Percentiles rank a stretch among this genome's conserved stretches.
phyloP scores from a whole-genome alignment of 1,139 yeast species.

The Yamadazyma blattariae region DNA sequence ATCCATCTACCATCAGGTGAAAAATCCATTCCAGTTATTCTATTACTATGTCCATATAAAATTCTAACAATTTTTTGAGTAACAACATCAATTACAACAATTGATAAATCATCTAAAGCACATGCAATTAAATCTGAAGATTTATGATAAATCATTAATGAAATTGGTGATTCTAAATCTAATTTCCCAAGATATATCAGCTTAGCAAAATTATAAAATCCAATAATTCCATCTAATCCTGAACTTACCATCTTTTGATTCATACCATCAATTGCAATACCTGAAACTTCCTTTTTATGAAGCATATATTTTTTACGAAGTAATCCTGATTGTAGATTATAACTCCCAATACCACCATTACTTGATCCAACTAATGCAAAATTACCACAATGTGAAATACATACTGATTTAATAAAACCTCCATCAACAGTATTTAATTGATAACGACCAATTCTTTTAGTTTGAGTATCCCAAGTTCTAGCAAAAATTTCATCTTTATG shows the following conservation, averaged over 20 bases:
- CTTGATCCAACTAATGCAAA: slow-evolving; percentile 93
- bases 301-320: slow-evolving; percentile 63
- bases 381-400: slow-evolving; percentile 91
- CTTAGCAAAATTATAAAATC: slow-evolving; percentile 80
- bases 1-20: slow-evolving; percentile 97
- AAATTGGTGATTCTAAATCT: slow-evolving; percentile 72
- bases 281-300: slow-evolving; percentile 83
- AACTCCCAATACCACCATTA: slow-evolving; percentile 82
- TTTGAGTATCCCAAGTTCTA: slow-evolving; percentile 87
- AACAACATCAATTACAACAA: slow-evolving; percentile 77
- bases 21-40: slow-evolving; percentile 86
- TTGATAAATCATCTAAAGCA: slow-evolving; percentile 81
- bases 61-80: slow-evolving; percentile 85
- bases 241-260: slow-evolving; percentile 82
- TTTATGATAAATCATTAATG: slow-evolving; percentile 71
- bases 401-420: slow-evolving; percentile 76
- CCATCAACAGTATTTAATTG: slow-evolving; percentile 70
- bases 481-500: slow-evolving; percentile 85
- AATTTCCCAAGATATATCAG: slow-evolving; percentile 69
- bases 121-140: slow-evolving; percentile 84
- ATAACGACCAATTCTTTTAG: slow-evolving; percentile 78
- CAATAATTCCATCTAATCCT: slow-evolving; percentile 87
- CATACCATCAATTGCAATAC: slow-evolving; percentile 86
- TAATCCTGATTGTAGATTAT: slow-evolving; percentile 87
- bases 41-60: slow-evolving; percentile 84